Percentiles rank a stretch among this genome's conserved stretches.
Conservation (phyloP, 2,329 filamentous ascomycete species). For the Alternaria atra region DNA sequence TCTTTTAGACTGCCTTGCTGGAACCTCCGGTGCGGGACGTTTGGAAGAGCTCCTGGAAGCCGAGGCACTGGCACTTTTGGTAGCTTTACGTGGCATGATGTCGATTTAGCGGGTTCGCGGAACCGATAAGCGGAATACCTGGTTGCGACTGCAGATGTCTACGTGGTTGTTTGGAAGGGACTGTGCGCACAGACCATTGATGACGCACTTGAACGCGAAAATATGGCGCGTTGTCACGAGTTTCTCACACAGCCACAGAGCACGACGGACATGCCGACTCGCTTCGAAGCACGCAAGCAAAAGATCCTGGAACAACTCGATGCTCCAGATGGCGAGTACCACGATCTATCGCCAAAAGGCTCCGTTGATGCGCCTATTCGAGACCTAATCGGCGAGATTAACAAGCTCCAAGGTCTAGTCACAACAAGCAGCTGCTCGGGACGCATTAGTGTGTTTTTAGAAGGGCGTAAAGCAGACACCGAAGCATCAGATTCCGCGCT, state of each 20-base stretch:
- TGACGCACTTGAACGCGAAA: constrained; percentile 35
- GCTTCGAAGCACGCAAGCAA: constrained; percentile 67
- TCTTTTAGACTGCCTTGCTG: constrained; percentile 47
- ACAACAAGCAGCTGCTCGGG: constrained; percentile 95
- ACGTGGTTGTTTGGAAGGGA: constrained; percentile 18
- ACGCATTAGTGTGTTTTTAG: constrained; percentile 85
- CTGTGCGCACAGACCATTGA: constrained; percentile 27
- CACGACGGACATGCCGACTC: constrained; percentile 34
- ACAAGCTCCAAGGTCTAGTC: constrained; percentile 75
- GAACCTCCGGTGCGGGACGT: constrained; percentile 43
- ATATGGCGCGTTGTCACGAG: constrained; percentile 35
- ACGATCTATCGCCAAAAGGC: constrained; percentile 88
- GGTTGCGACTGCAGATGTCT: constrained; percentile 9
- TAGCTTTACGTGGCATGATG: constrained; percentile 44
- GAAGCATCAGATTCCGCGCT: constrained; percentile 10
- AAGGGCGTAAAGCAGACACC: constrained; percentile 68
- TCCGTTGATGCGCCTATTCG: constrained; percentile 82
- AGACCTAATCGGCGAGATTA: constrained; percentile 80
- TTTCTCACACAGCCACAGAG: constrained; percentile 7
- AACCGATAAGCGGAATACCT: not conserved
- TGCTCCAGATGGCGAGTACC: constrained; percentile 74
- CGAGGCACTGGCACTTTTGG: constrained; percentile 25
- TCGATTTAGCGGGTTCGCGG: not conserved
- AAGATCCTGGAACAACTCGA: constrained; percentile 76
- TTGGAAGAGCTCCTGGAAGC: constrained; percentile 46